Evolutionary conservation across 257 asterid genomes (phyloP), one percentile per base, ranked within the genome.

Genomic region (Primulina huaijiensis): DNA sequence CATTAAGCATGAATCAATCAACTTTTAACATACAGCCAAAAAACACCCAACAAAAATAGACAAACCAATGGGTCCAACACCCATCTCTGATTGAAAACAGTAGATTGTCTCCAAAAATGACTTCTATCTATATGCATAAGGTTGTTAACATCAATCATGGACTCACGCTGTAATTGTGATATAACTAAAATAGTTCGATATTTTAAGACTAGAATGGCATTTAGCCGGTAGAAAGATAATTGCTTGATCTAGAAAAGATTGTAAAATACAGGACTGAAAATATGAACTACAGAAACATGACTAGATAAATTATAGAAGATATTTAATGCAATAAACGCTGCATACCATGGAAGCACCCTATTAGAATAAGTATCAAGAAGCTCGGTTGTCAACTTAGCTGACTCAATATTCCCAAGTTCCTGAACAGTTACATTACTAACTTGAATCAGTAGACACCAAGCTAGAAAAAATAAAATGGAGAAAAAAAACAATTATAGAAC

Each of bases 261-360:
- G 43, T 21, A 34, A 74, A 59, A 61, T 25, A 35, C 33, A 60
- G 57, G 38, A 60, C 34, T 30, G 71, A 23, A 21, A 65, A 70
- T 35, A 60, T 11, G 17, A 27, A 27, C 29, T 29, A 40, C 33
- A 66, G 77, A 67, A 52, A 21, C 23, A 29, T 46, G 37, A 38
- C 52, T 30, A 8, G 16, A 17, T 62, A 64, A 70, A 65, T 50
- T 34, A 62, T 11, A 10, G 20, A 53, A 25, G 46, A 71, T 69
- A 31, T 12, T 21, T 6, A 57, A n/a, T 21, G 67, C 57, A 2
- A 31, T 46, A 59, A 61, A 58, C 35, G 25, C 20, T 37, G 62
- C 88, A 78, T 80, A 90, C 99, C 97, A 86, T 59, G 96, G 96
- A 81, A 94, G 83, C 77, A 94, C 83, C 85, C 81, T 86, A 53